Conservation (phyloP, 768 basidiomycete species). For the Podaxis sp. region DNA sequence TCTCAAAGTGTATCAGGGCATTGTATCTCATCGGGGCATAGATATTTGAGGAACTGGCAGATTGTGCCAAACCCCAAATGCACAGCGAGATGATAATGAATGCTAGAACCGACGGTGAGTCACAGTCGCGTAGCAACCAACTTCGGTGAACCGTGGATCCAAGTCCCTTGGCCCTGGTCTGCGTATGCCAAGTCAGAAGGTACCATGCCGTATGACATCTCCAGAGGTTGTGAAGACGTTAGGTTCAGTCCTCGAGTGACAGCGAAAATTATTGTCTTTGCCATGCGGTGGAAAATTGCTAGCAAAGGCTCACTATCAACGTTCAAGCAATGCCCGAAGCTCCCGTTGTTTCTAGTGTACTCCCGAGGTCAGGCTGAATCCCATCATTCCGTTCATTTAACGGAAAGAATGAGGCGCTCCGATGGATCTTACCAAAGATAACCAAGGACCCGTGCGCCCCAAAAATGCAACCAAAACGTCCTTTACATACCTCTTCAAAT, state of each 20-base stretch:
- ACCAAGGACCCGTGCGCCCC: background rate
- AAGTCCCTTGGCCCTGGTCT: background rate
- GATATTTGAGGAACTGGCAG: slow-evolving; percentile 5
- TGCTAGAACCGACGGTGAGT: background rate
- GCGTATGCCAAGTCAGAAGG: background rate
- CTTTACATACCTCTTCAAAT: background rate
- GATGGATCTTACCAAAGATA: background rate
- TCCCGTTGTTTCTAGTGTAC: background rate
- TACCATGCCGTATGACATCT: background rate
- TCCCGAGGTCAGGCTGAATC: background rate
- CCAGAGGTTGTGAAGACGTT: background rate
- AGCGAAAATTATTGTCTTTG: slow-evolving; percentile 8
- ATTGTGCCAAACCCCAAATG: slow-evolving; percentile 3
- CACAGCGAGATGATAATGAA: background rate
- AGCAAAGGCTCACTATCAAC: background rate
- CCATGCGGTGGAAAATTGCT: background rate
- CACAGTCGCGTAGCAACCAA: slow-evolving; percentile 9
- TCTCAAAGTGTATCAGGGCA: background rate
- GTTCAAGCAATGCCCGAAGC: background rate
- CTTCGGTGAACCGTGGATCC: background rate
- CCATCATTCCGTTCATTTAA: background rate
- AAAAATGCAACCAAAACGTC: background rate
- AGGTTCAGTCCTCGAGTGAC: slow-evolving; percentile 1
- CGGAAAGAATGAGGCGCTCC: background rate
- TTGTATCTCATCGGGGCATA: background rate